Evolutionary conservation across 2,329 filamentous ascomycete genomes (phyloP), one percentile per base, ranked within the genome.

Genomic region (Aspergillus eucalypticola): DNA sequence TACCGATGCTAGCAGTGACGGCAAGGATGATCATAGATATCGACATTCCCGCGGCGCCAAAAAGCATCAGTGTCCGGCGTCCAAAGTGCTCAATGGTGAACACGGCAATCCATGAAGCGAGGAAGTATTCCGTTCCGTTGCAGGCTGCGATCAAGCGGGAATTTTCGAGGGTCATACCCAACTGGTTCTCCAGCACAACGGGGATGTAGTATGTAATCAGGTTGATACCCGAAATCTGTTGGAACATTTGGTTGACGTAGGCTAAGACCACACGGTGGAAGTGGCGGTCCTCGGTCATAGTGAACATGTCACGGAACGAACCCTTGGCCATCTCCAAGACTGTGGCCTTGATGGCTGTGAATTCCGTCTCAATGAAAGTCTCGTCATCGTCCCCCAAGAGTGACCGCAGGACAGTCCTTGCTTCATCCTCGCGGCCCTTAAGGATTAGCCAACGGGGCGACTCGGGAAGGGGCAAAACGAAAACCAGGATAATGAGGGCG

Each of bases 31-130:
- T 83, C 89, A 91, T 91, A 54, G 84, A 86, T 1, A 82, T 70
- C 39, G 85, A 86, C 78, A 88, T 87, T 0, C 86, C 86, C 35
- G 84, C 76, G 0, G 86, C 85, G 56, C 89, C 89, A 63, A 90
- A 85, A 17, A 92, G 76, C 88, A 92, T 91, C 61, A 92, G 82
- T 69, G 85, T 84, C 17, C 89, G 83, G 27, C 90, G 78, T 13
- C 81, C 81, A 55, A 82, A 72, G 54, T 75, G 77, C 65, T 84
- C 81, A 59, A 83, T 79, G 10, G 79, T 78, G 62, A 82, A 82
- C 32, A 84, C 76, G 2, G 81, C 77, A 23, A 84, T 69, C 71
- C 77, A 78, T 1, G 81, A 83, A 2, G 81, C 81, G 23, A 82
- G 55, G 64, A 84, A 84, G 68, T 84, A 84, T 60, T 83, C 81